Evolutionary conservation across 2,329 filamentous ascomycete species (phyloP), one percentile per base, ranked within the genome.

Genomic region (Samsoniella hepiali): DNA sequence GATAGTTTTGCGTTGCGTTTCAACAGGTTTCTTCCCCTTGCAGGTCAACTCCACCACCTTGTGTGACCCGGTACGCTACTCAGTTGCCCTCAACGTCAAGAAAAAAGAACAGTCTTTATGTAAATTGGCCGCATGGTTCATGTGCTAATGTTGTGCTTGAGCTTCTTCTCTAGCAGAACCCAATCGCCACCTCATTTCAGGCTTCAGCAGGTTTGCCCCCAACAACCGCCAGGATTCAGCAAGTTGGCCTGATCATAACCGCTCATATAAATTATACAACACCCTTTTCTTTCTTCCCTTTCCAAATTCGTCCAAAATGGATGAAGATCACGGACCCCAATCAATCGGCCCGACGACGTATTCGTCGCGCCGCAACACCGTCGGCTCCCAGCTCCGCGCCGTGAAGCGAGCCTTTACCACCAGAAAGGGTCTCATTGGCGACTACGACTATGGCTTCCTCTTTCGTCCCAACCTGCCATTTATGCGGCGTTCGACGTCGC

Each of bases 371-470:
- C 78, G 72, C 69, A 22, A 22, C 22, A 66, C 68, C 40, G 56
- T 75, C 57, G 27, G 67, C 40, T 65, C 72, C 58, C 72, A 72
- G 32, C 65, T 71, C 51, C 67, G 68, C 53, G 69, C 69, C 29
- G 44, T 74, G 27, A 66, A 64, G 38, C 77, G 76, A 64, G 76
- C 78, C 6, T 81, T 86, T 67, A 75, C 81, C 61, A 86, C 84
- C 53, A 87, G 80, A 65, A 83, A 93, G 1, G 93, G 93, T 13
- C 82, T 97, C 32, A 76, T 97, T 63, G 93, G 93, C 66, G 82
- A 87, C 69, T 97, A 97, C 76, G 90, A 97, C 81, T 97, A 97
- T 82, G 90, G 75, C 42, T 95, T 93, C 71, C 87, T 97, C 47
- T 96, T 97, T 81, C 86, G 80, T 29, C 91, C 86, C 1, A 93